A percentile compares a stretch with the other conserved stretches of the same genome.
Evolutionary conservation across 2,329 filamentous ascomycete genomes (phyloP).

Genomic region (Drechslera avenae): DNA sequence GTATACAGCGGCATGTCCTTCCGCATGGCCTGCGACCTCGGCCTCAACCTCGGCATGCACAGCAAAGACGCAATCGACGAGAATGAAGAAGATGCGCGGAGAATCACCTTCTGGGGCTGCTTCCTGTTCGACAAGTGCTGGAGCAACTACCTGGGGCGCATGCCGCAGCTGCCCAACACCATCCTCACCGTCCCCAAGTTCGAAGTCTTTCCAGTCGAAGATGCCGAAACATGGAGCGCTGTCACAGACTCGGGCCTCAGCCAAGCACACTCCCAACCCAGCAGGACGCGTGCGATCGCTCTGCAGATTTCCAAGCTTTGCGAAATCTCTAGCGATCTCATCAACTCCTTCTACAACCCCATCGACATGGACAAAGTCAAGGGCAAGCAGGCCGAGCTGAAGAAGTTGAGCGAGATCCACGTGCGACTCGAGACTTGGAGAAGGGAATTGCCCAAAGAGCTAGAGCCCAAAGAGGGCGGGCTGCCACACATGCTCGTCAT

Average conservation of each 20-base stretch:
- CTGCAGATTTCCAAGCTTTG: slow-evolving; percentile 82
- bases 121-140: slow-evolving; percentile 99
- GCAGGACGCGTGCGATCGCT: slow-evolving; percentile 72
- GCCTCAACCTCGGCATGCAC: slow-evolving; percentile 78
- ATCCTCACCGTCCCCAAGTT: slow-evolving; percentile 86
- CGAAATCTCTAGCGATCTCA: slow-evolving; percentile 90
- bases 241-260: slow-evolving; percentile 85
- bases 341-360: slow-evolving; percentile 91
- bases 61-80: slow-evolving; percentile 67
- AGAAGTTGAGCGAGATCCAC: slow-evolving; percentile 90
- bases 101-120: slow-evolving; percentile 96
- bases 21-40: slow-evolving; percentile 93
- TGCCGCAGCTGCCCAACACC: slow-evolving; percentile 81
- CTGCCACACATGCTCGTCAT: slow-evolving; percentile 80
- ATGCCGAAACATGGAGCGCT: slow-evolving; percentile 82
- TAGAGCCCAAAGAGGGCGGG: slow-evolving; percentile 88
- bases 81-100: slow-evolving; percentile 83
- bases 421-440: slow-evolving; percentile 89
- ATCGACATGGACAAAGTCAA: slow-evolving; percentile 63
- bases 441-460: slow-evolving; percentile 78
- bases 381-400: slow-evolving; percentile 82
- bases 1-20: slow-evolving; percentile 99
- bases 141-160: slow-evolving; percentile 93
- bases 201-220: slow-evolving; percentile 88
- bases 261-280: slow-evolving; percentile 74